Evolutionary conservation across 2,329 filamentous ascomycete species (phyloP).

Genomic region (Fusarium oligoseptatum): DNA sequence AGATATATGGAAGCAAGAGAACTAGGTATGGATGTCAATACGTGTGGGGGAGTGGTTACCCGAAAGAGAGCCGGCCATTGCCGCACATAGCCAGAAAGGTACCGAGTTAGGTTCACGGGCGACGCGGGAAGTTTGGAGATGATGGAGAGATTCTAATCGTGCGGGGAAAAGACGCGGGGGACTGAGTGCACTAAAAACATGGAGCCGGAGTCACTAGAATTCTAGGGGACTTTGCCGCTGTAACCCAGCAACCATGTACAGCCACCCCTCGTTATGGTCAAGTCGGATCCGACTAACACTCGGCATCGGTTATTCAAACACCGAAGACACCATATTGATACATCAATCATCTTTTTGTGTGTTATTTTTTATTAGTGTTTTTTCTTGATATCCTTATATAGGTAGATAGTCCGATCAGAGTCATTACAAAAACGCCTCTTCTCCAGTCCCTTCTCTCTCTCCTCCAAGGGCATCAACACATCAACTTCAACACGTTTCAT

Average conservation of each 20-base stretch:
- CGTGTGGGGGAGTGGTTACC: slow-evolving; percentile 42
- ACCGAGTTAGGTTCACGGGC: slow-evolving; percentile 20
- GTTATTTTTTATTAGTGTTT: slow-evolving; percentile 16
- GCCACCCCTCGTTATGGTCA: too few species aligned
- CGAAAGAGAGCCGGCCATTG: slow-evolving; percentile 54
- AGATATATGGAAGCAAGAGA: neutral
- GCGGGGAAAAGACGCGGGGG: slow-evolving; percentile 35
- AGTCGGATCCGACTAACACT: neutral
- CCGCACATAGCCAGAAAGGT: slow-evolving; percentile 49
- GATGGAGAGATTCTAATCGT: slow-evolving; percentile 8
- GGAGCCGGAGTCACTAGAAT: slow-evolving; percentile 18
- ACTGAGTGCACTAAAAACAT: slow-evolving; percentile 25
- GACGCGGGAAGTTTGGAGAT: slow-evolving; percentile 18
- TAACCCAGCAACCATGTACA: neutral
- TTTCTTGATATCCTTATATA: slow-evolving; percentile 20
- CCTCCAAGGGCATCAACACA: neutral
- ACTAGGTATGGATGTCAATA: neutral
- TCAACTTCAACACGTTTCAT: slow-evolving; percentile 7
- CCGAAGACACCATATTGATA: neutral
- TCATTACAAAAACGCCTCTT: slow-evolving; percentile 39
- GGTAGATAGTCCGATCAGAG: slow-evolving; percentile 21
- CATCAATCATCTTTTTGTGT: neutral
- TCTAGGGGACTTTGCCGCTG: neutral
- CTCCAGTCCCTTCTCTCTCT: neutral
- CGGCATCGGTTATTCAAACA: neutral